These are phyloP conservation scores for Artemisia argyi DNA, from an alignment of 129 eudicot species.

Conservation along the genomic window DNA sequence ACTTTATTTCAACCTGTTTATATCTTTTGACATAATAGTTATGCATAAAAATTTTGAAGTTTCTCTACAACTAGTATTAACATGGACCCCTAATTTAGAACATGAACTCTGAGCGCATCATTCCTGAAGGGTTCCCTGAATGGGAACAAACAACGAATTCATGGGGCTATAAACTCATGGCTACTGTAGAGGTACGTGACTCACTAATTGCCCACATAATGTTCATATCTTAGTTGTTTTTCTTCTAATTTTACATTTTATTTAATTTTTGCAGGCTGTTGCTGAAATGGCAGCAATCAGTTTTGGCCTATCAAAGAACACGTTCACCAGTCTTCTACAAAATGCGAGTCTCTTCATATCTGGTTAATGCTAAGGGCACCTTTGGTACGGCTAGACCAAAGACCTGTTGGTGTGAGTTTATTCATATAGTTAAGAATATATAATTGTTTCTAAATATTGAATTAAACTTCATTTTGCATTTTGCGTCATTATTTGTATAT, in stretches of 20 bases:
- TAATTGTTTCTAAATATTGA: too few species aligned
- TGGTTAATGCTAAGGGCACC: too few species aligned
- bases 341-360: slow-evolving; percentile 38
- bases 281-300: slow-evolving; percentile 97
- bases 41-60: too few species aligned
- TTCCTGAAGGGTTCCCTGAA: slow-evolving; percentile 80
- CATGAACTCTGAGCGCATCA: slow-evolving; percentile 74
- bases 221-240: neutral
- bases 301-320: slow-evolving; percentile 74
- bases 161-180: slow-evolving; percentile 77
- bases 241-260: neutral
- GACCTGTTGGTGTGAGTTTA: too few species aligned
- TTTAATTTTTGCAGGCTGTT: slow-evolving; percentile 66
- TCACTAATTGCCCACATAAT: neutral
- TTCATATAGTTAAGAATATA: too few species aligned
- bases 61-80: neutral
- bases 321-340: slow-evolving; percentile 78
- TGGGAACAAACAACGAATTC: slow-evolving; percentile 85
- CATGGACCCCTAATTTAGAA: slow-evolving; percentile 38
- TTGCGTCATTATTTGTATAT: too few species aligned
- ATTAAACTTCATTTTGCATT: neutral
- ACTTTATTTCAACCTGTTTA: neutral
- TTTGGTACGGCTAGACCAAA: too few species aligned
- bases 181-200: slow-evolving; percentile 64
- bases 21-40: neutral